Evolutionary conservation across 2,329 filamentous ascomycete genomes (phyloP), one percentile per base, ranked within the genome.

Genomic region (Fusarium heterosporum): DNA sequence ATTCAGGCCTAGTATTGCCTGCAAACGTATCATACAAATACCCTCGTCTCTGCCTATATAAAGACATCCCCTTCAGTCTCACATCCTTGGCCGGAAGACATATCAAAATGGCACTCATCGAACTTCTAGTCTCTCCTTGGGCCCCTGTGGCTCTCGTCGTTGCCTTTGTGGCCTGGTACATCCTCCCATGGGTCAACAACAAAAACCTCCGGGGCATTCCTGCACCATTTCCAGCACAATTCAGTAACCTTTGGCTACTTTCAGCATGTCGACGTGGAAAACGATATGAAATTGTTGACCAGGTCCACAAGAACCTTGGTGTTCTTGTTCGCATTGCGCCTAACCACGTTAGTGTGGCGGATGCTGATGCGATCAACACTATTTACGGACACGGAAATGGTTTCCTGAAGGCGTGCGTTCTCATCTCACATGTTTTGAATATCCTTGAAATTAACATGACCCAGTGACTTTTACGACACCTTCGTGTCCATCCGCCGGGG

Each of bases 401-500:
- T 0, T 91, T 92, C 70, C 73, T 92, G 51, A 93, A 93, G 76
- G 81, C 89, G 85, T 90, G 76, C 43, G 84, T 1, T 0, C 0
- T 4, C 10, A 6, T 17, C 8, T 17, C 16, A 8, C 7, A 1
- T 1, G 4, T 0, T 0, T 8, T 3, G 1, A 3, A 2, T 4
- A 4, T 1, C 4, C 22, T 22, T 22, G 2, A 14, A 25, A 1
- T 22, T 63, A 9, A 69, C 7, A 12, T 11, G 6, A 3, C 6
- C 1, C 1, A 93, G 90, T 46, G 89, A 95, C 10, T 97, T 93
- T 80, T 97, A 97, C 73, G 93, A 97, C 73, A 91, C 93, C 43
- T 97, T 97, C 73, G 93, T 97, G 49, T 94, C 91, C 10, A 96
- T 97, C 73, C 87, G 86, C 45, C 88, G 92, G 8, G 93, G 93